These are phyloP conservation scores for Dryadomyces quercivorus DNA, from an alignment of 2,329 filamentous ascomycete genomes.

Conservation along the genomic window DNA sequence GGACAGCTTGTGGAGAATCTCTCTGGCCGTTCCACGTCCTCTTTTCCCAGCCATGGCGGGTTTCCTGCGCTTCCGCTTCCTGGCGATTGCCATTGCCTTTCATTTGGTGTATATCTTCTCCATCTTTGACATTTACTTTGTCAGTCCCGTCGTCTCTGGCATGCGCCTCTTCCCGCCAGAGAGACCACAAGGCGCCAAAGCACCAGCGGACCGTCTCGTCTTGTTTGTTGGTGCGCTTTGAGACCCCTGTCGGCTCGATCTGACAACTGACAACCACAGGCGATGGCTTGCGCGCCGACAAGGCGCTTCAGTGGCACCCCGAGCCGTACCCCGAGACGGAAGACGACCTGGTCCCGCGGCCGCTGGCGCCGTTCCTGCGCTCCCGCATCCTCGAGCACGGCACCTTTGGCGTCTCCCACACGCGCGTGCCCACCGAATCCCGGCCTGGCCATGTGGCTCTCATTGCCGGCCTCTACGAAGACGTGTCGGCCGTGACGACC, in stretches of 20 bases:
- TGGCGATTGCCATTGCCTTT: conserved; percentile 81
- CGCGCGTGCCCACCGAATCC: conserved; percentile 91
- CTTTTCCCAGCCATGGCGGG: conserved; percentile 32
- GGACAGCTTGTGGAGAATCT: not conserved
- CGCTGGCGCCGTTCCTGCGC: conserved; percentile 81
- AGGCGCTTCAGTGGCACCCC: conserved; percentile 87
- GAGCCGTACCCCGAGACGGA: conserved; percentile 65
- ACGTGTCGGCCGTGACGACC: conserved; percentile 92
- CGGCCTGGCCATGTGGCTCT: conserved; percentile 92
- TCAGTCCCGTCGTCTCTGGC: conserved; percentile 90
- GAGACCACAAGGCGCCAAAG: conserved; percentile 41
- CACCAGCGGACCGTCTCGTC: conserved; percentile 81
- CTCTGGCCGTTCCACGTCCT: not conserved
- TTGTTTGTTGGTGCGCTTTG: conserved; percentile 72
- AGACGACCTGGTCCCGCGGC: conserved; percentile 57
- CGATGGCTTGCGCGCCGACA: conserved; percentile 91
- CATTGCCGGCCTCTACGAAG: conserved; percentile 93
- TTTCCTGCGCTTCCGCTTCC: conserved; percentile 61
- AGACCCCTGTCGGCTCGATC: too few relatives aligned
- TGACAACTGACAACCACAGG: conserved; percentile 36
- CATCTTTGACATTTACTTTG: conserved; percentile 98
- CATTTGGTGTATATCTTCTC: conserved; percentile 89
- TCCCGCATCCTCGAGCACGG: conserved; percentile 79
- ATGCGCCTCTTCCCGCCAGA: conserved; percentile 75
- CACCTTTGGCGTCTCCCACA: conserved; percentile 96